Conservation (phyloP, 768 basidiomycete genomes). For the Mycena indigotica region DNA sequence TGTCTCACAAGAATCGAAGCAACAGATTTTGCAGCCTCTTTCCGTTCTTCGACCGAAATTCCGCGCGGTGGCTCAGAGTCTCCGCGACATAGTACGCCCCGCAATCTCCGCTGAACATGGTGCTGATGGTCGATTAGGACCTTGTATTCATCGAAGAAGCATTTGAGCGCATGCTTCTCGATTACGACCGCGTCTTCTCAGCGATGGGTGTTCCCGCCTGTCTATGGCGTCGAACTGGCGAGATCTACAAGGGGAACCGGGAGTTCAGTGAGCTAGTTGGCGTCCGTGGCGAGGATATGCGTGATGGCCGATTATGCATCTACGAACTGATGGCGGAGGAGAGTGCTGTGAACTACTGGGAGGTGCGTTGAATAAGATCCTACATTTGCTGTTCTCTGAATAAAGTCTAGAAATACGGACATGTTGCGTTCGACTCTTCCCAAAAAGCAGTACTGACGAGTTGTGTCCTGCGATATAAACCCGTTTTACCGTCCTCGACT, state of each 20-base stretch:
- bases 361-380: no score
- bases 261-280: slow-evolving; percentile 93
- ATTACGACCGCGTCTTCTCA: slow-evolving; percentile 92
- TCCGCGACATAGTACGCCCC: slow-evolving; percentile 71
- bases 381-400: background rate
- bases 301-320: slow-evolving; percentile 93
- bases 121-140: slow-evolving; percentile 51
- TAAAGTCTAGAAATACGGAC: slow-evolving; percentile 80
- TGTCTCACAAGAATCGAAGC: slow-evolving; percentile 87
- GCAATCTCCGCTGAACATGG: slow-evolving; percentile 2
- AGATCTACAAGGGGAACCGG: slow-evolving; percentile 97
- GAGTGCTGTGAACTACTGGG: slow-evolving; percentile 96
- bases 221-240: slow-evolving; percentile 93
- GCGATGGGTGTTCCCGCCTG: slow-evolving; percentile 98
- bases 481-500: slow-evolving; percentile 49
- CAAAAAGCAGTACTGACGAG: slow-evolving; percentile 94
- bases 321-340: slow-evolving; percentile 99
- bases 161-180: slow-evolving; percentile 91
- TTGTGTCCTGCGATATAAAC: slow-evolving; percentile 83
- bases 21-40: slow-evolving; percentile 88
- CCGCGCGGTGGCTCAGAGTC: slow-evolving; percentile 79
- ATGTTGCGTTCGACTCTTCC: slow-evolving; percentile 87
- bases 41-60: slow-evolving; percentile 86
- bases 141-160: slow-evolving; percentile 97
- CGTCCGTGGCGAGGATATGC: slow-evolving; percentile 82